Conservation (phyloP, 2,329 filamentous ascomycete species). For the Neonectria neomacrospora region DNA sequence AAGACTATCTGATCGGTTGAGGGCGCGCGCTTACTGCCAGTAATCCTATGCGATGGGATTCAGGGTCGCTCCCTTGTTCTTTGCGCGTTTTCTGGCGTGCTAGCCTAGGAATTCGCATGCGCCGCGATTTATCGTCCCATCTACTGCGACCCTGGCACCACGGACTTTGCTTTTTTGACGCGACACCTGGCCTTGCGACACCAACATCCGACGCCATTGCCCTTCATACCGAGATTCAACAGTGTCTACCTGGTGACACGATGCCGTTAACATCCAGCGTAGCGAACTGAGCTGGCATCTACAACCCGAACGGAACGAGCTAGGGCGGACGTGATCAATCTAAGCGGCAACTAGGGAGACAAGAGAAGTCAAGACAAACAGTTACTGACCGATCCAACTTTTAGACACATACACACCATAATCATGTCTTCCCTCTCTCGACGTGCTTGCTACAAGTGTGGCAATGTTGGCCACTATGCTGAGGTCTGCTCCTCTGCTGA, state of each 20-base stretch:
- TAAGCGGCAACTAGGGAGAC: neutral
- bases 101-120: neutral
- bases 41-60: neutral
- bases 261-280: neutral
- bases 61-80: neutral
- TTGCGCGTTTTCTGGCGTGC: conserved; percentile 4
- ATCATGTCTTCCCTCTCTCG: conserved; percentile 83
- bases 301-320: neutral
- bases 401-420: conserved; percentile 39
- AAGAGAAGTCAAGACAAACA: neutral
- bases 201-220: neutral
- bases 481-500: conserved; percentile 98
- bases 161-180: too few relatives aligned
- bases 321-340: neutral
- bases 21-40: neutral
- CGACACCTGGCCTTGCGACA: neutral
- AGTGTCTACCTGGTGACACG: neutral
- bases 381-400: conserved; percentile 24
- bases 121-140: conserved; percentile 14
- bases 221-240: neutral
- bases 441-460: conserved; percentile 85
- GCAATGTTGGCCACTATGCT: conserved; percentile 82
- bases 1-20: neutral
- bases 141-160: neutral
- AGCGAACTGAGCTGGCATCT: neutral